A percentile compares a stretch with the other conserved stretches of the same genome.
These are phyloP conservation scores for Carallia brachiata DNA, from an alignment of 345 rosid species.

Conservation along the genomic window DNA sequence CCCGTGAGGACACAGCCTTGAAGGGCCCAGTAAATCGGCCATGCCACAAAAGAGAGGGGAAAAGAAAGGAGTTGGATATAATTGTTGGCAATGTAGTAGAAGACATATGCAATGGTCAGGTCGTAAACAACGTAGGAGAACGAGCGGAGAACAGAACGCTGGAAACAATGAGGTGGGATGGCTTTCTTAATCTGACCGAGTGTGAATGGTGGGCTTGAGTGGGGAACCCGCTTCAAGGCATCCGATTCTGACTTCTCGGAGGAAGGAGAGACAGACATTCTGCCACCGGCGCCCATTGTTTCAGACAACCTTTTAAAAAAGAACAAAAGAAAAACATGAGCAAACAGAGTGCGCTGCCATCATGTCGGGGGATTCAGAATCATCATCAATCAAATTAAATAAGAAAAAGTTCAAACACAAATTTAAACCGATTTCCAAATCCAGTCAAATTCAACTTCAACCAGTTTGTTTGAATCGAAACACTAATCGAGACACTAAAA, in stretches of 20 bases:
- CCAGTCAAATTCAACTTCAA: too few relatives aligned
- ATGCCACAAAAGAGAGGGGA: slow-evolving; percentile 57
- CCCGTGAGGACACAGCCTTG: slow-evolving; percentile 80
- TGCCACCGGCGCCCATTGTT: slow-evolving; percentile 82
- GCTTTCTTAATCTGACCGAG: slow-evolving; percentile 70
- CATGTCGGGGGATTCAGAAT: too few relatives aligned
- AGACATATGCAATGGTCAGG: slow-evolving; percentile 47
- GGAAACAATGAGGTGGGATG: slow-evolving; percentile 86
- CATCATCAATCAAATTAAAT: too few relatives aligned
- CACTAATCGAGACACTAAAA: too few relatives aligned
- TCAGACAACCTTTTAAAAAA: too few relatives aligned
- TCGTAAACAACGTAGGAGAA: slow-evolving; percentile 67
- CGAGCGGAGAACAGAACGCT: slow-evolving; percentile 71
- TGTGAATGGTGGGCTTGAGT: slow-evolving; percentile 66
- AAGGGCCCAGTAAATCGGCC: slow-evolving; percentile 79
- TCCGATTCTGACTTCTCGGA: slow-evolving; percentile 34
- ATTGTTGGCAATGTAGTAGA: slow-evolving; percentile 53
- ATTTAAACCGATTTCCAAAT: too few relatives aligned
- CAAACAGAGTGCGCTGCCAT: too few relatives aligned
- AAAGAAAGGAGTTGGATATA: slow-evolving; percentile 57
- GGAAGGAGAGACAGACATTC: slow-evolving; percentile 49
- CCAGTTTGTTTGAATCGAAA: too few relatives aligned
- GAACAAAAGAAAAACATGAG: too few relatives aligned
- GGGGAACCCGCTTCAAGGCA: slow-evolving; percentile 52
- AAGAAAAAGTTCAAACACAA: too few relatives aligned